phyloP scores from a whole-genome alignment of 495 filamentous ascomycete species.

The Tetracladium setigerum region DNA sequence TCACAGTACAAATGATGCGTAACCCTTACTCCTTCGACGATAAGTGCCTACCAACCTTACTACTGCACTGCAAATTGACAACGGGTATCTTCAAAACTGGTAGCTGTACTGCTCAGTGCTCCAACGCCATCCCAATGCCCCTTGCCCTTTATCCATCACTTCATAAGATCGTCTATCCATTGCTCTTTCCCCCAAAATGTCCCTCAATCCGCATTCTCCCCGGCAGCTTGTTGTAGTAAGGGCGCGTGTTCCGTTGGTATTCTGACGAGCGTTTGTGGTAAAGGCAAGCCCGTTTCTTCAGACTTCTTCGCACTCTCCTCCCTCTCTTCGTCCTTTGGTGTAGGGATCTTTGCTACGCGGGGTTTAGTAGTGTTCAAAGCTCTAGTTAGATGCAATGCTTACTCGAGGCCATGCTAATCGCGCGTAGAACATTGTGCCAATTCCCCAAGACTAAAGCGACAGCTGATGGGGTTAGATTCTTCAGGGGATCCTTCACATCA shows the following conservation, averaged over 20 bases:
- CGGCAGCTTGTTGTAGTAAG: slow-evolving; percentile 36
- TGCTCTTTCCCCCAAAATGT: neutral
- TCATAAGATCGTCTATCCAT: neutral
- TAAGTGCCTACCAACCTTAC: too few species aligned
- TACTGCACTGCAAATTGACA: too few species aligned
- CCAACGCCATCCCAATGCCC: slow-evolving; percentile 8
- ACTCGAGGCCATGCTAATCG: slow-evolving; percentile 95
- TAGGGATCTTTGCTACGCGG: slow-evolving; percentile 47
- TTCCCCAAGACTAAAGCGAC: slow-evolving; percentile 89
- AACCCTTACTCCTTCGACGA: too few species aligned
- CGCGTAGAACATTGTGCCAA: slow-evolving; percentile 91
- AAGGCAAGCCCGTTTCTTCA: slow-evolving; percentile 35
- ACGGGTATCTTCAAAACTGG: neutral
- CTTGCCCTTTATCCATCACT: slow-evolving; percentile 10
- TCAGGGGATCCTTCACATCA: neutral
- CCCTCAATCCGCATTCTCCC: slow-evolving; percentile 11
- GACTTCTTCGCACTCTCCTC: slow-evolving; percentile 30
- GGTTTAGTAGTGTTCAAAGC: slow-evolving; percentile 1
- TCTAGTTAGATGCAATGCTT: slow-evolving; percentile 30
- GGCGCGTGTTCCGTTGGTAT: slow-evolving; percentile 66
- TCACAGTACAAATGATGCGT: too few species aligned
- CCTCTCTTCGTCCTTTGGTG: slow-evolving; percentile 42
- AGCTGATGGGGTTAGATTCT: slow-evolving; percentile 40
- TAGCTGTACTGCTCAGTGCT: slow-evolving; percentile 22
- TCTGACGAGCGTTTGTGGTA: slow-evolving; percentile 75